Base-by-base conservation (phyloP, 2,329 filamentous ascomycete species). In the Penicillium sumatraense region DNA sequence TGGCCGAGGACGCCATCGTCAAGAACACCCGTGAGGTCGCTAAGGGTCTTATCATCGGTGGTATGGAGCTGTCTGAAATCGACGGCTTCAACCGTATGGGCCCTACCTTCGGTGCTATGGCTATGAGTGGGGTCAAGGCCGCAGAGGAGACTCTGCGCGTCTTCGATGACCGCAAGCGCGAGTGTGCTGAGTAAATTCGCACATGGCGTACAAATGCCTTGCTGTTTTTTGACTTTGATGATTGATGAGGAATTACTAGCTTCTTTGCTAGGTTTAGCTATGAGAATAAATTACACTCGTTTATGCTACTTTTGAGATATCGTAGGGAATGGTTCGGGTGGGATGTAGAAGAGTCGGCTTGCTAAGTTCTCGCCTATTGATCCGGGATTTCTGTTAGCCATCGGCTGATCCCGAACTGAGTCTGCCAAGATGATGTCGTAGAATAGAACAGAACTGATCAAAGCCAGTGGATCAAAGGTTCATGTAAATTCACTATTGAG, bases 11-110 rank as follows among this genome's bases (percentile, higher is more conserved):
- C 67, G 91, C 92, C 45, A 96, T 97, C 65, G 92, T 96, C 72
- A 96, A 95, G 82, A 83, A 89, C 64, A 96, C 92, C 6, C 87
- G 92, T 58, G 92, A 96, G 81, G 84, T 97, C 57, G 86, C 92
- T 13, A 91, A 91, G 5, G 92, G 93, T 24, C 80, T 97, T 61
- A 91, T 96, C 67, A 89, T 96, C n/a, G 93, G 92, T 50, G 93
- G 92, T 35, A 97, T 97, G 92, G 92, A 96, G 76, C 80, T 96
- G 63, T 90, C 87, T 56, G 92, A 96, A 77, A 87, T 96, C 27
- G 92, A 96, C 68, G 92, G 91, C 16, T 90, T 91, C 59, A 96
- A 96, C 79, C 86, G 92, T 50, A 96, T 96, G 92, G 93, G 85
- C 2, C 90, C 90, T 35, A 93, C 90, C 1, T 95, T 95, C 72